Conservation (phyloP, 129 eudicot species). For the Erigeron canadensis region DNA sequence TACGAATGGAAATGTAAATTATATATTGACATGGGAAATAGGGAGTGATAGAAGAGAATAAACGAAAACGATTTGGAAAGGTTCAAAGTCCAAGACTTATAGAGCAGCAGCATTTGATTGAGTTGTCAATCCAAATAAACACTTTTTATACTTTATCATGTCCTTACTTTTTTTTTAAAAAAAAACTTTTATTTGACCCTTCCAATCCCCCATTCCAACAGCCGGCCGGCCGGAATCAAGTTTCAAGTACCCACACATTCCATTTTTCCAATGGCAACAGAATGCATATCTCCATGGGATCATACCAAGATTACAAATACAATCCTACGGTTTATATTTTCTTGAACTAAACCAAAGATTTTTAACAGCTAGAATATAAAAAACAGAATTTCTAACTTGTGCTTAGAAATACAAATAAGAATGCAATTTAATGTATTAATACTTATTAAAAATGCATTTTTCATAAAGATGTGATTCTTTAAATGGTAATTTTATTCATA, state of each 20-base stretch:
- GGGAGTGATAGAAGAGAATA: constrained; percentile 5
- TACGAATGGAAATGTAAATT: too few species aligned
- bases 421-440: too few species aligned
- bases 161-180: too few species aligned
- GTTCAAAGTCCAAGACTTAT: constrained; percentile 28
- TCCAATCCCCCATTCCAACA: not conserved
- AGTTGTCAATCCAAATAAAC: constrained; percentile 39
- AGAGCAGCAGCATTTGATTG: constrained; percentile 26
- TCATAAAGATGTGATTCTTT: too few species aligned
- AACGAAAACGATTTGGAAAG: constrained; percentile 21
- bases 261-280: constrained; percentile 21
- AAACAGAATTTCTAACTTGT: too few species aligned
- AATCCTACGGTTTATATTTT: constrained; percentile 21
- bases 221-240: constrained; percentile 21
- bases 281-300: constrained; percentile 22
- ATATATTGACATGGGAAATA: not conserved
- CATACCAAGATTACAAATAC: too few species aligned
- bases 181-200: too few species aligned
- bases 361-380: not conserved
- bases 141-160: not conserved
- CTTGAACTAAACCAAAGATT: constrained; percentile 21
- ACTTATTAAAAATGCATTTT: too few species aligned
- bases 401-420: too few species aligned
- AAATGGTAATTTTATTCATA: too few species aligned
- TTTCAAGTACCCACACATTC: constrained; percentile 26